Base-by-base conservation (phyloP, 768 basidiomycete genomes). In the Inosperma sp. region DNA sequence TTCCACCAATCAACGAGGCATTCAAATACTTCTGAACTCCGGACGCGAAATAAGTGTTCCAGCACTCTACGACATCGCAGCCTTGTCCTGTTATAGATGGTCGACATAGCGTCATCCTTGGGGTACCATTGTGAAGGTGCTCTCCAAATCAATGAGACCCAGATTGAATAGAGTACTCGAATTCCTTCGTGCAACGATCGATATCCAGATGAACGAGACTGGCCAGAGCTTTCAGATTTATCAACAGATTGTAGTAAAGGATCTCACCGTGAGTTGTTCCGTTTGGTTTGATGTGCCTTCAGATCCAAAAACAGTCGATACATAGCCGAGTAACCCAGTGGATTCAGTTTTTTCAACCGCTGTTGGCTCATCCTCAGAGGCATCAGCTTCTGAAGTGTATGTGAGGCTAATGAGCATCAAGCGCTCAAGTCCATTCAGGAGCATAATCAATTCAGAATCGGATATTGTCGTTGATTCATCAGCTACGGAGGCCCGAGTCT, bases 261-360 rank as follows among this genome's bases (percentile, higher is more conserved):
- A 6, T 69, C 80, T 62, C 57, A 84, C 88, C 49, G 74, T 76
- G 7, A 82, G 60, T 54, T 78, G 79, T 30, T 86, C 86, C 12
- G 82, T 82, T 13, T 67, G 61, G 31, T 66, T 58, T 48, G 66
- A 63, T 9, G 74, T 67, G 7, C 71, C 76, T n/a, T 93, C 89
- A 0, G 82, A 81, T 34, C 86, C 80, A 61, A 99, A 94, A 2
- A 97, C 94, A 49, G 83, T 89, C 2, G 93, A 93, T 45, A 99
- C 86, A 59, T 92, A 88, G 7, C 93, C 92, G 0, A 97, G 73
- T 9, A 98, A 68, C 1, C 93, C 86, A 61, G 71, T 19, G 64
- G 58, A 58, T 81, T 88, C 56, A 84, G 69, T 53, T 56, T 81
- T 86, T 47, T 89, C 89, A 14, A 72, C 61, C 0, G 62, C 58